Base-by-base conservation (phyloP, 768 basidiomycete species). In the Suillus hirtellus region DNA sequence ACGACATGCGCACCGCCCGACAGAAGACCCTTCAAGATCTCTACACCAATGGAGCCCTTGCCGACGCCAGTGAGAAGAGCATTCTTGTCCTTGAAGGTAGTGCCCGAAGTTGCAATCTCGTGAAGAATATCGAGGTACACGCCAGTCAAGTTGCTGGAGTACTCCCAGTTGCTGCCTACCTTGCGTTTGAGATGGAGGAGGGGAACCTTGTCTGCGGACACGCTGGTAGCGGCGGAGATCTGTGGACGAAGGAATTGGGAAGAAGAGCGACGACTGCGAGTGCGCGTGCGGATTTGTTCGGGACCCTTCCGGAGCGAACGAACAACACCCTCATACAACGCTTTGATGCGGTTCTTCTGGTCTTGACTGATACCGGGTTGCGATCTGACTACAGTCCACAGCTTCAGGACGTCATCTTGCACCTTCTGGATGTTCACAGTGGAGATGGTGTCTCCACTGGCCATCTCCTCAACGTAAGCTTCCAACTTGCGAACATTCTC, bases 51-150 rank as follows among this genome's bases (percentile, higher is more conserved):
- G 4, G 95, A 97, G 14, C 95, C 96, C 73, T 95, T 96, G 59
- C 97, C 97, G 60, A 99, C 97, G 71, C 97, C 97, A 40, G 97
- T 99, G 37, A 99, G 84, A 19, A 99, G 85, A 2, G 97, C 97
- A 71, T 99, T 99, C 85, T 99, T 99, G 81, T 96, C 96, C 77
- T 96, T 92, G 85, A 99, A 99, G 1, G 95, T 96, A 1, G 96
- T 98, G 14, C 97, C 97, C 5, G 96, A 95, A 0, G 97, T 98
- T 6, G 97, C 97, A 69, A 99, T 99, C 78, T 99, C 97, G 73
- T 96, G 93, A 40, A 99, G 82, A 68, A 99, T 90, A 71, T 99
- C 97, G 67, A 99, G 86, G 77, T 99, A 98, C 27, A 93, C 92
- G 60, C 93, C 86, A 11, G 96, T 99, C 60, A 99, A 81, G 77